Conservation (phyloP, 371 early-diverging fungal species). For the Mucor circinelloides region DNA sequence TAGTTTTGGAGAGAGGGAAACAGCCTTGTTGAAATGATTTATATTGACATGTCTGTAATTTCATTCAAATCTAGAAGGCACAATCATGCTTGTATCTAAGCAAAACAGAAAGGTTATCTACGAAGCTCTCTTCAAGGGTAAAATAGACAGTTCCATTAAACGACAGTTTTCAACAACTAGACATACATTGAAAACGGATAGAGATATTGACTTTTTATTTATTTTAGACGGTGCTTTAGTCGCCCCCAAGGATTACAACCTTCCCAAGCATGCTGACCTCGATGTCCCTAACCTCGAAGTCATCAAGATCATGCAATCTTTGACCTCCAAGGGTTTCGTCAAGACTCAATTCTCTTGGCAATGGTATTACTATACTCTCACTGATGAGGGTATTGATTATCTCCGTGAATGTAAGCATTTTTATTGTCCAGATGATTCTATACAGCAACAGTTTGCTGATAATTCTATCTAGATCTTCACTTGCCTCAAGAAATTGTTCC, state of each 20-base stretch:
- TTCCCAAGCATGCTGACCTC: constrained; percentile 90
- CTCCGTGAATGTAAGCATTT: constrained; percentile 76
- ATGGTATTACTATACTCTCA: constrained; percentile 98
- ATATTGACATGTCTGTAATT: neutral
- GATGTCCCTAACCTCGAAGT: constrained; percentile 97
- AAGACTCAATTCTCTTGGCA: constrained; percentile 98
- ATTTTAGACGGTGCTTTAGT: constrained; percentile 92
- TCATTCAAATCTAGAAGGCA: constrained; percentile 4
- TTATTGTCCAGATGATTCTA: too few species aligned
- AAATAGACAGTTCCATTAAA: neutral
- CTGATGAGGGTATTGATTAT: constrained; percentile 96
- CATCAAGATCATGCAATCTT: constrained; percentile 97
- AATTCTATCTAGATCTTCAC: constrained; percentile 90
- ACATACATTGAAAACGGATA: neutral
- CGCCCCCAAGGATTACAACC: constrained; percentile 97
- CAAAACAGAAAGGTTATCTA: constrained; percentile 93
- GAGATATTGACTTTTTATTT: neutral
- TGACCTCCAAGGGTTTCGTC: constrained; percentile 93
- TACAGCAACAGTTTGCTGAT: too few species aligned
- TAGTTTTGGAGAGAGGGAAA: neutral
- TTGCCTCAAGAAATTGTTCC: constrained; percentile 95
- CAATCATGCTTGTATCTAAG: constrained; percentile 92
- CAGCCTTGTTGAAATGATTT: neutral
- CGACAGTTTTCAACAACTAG: neutral
- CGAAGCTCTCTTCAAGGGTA: constrained; percentile 88